These are phyloP conservation scores for Irpex lacteus DNA, from an alignment of 1,284 basidiomycete species.

Conservation along the genomic window DNA sequence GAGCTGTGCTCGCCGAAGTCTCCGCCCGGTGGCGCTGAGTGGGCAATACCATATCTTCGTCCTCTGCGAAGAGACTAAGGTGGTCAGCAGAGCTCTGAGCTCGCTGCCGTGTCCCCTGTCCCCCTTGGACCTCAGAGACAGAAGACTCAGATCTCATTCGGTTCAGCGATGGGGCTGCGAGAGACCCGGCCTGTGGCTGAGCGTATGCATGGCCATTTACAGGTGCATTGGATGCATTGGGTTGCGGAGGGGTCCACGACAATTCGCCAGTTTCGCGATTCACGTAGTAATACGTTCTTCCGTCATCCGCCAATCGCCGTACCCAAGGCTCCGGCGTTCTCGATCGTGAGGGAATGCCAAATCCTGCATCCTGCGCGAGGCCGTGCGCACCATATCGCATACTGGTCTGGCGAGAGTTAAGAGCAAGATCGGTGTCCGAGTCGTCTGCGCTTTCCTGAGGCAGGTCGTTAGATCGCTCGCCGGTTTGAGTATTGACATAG, in stretches of 20 bases:
- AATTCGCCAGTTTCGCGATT: conserved; percentile 71
- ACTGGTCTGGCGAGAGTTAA: not conserved
- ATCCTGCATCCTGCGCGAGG: conserved; percentile 39
- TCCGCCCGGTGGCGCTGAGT: conserved; percentile 32
- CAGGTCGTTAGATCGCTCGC: conserved; percentile 81
- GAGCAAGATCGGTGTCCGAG: conserved; percentile 35
- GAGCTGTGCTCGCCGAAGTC: conserved; percentile 19
- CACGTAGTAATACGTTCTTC: conserved; percentile 77
- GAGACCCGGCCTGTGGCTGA: conserved; percentile 11
- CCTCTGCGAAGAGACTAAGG: conserved; percentile 72
- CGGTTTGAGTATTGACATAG: conserved; percentile 91
- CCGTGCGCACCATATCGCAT: conserved; percentile 6
- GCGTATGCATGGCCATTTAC: conserved; percentile 12
- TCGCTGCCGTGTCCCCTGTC: conserved; percentile 28
- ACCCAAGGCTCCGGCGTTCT: conserved; percentile 79
- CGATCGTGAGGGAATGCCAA: conserved; percentile 56
- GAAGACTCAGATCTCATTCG: conserved; percentile 40
- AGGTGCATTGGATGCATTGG: conserved; percentile 16
- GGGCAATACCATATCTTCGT: conserved; percentile 68
- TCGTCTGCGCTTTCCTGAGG: conserved; percentile 69
- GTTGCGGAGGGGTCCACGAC: conserved; percentile 62
- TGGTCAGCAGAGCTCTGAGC: conserved; percentile 39
- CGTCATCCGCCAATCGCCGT: conserved; percentile 78
- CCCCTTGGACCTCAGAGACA: conserved; percentile 22
- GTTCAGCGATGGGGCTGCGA: conserved; percentile 14